phyloP scores from a whole-genome alignment of 2,329 filamentous ascomycete genomes.

The Penicillium sp. region DNA sequence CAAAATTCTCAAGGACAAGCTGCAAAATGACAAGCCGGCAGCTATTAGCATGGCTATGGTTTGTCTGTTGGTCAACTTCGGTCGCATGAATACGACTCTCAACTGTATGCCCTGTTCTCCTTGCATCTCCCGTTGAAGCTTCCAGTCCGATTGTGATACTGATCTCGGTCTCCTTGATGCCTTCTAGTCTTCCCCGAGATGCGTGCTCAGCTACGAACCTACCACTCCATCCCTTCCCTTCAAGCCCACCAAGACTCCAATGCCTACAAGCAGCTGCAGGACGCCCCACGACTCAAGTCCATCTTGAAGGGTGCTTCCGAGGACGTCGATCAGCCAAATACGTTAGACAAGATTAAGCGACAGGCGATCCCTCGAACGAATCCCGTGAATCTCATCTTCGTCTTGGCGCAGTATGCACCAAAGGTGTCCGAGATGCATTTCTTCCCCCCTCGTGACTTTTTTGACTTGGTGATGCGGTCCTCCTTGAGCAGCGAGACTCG shows the following conservation, averaged over 20 bases:
- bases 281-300: constrained; percentile 92
- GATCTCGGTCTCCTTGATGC: constrained; percentile 4
- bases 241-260: constrained; percentile 94
- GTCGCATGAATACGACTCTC: constrained; percentile 96
- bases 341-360: constrained; percentile 78
- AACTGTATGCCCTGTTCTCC: constrained; percentile 70
- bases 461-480: constrained; percentile 92
- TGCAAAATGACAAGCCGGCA: constrained; percentile 85
- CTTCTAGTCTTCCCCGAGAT: constrained; percentile 92
- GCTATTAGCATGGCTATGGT: constrained; percentile 99
- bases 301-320: constrained; percentile 97
- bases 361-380: constrained; percentile 77
- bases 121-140: not conserved
- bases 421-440: constrained; percentile 95
- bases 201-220: constrained; percentile 94
- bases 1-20: constrained; percentile 96
- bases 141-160: constrained; percentile 3
- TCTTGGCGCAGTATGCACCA: constrained; percentile 84
- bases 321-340: constrained; percentile 80
- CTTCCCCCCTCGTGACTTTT: constrained; percentile 81
- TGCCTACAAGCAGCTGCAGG: constrained; percentile 96
- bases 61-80: constrained; percentile 93
- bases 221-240: constrained; percentile 94
- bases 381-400: constrained; percentile 94
- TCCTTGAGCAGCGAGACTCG: constrained; percentile 79